A percentile compares a stretch with the other conserved stretches of the same genome.
These are phyloP conservation scores for Thraustotheca clavata DNA, from an alignment of 352 stramenopile genomes.

Conservation along the genomic window DNA sequence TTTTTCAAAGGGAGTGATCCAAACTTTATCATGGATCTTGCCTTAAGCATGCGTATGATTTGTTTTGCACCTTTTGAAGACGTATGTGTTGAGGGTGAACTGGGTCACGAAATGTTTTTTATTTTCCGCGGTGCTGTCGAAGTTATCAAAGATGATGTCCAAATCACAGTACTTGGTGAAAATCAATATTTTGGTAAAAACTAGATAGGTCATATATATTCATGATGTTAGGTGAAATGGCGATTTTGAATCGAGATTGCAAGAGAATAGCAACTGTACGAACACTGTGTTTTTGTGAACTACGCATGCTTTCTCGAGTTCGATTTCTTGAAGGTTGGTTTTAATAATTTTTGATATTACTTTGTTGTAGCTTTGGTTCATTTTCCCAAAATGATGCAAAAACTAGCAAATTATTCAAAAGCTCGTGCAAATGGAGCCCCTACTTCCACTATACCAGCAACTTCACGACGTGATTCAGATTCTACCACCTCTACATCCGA, in stretches of 20 bases:
- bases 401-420: constrained; percentile 21
- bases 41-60: constrained; percentile 70
- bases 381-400: constrained; percentile 21
- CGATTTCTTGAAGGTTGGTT: constrained; percentile 39
- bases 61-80: constrained; percentile 62
- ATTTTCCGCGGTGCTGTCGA: constrained; percentile 65
- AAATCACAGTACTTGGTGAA: constrained; percentile 49
- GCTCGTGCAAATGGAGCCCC: background rate
- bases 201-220: background rate
- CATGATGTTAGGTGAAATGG: constrained; percentile 38
- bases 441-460: background rate
- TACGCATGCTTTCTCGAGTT: constrained; percentile 52
- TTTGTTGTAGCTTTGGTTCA: constrained; percentile 16
- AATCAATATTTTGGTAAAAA: constrained; percentile 57
- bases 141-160: constrained; percentile 42
- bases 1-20: constrained; percentile 66
- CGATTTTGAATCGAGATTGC: constrained; percentile 54
- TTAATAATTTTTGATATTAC: background rate
- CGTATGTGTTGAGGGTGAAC: constrained; percentile 64
- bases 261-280: constrained; percentile 48
- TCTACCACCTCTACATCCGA: background rate
- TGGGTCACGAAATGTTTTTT: constrained; percentile 73
- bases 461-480: background rate
- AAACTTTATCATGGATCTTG: constrained; percentile 72
- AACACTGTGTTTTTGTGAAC: constrained; percentile 67